phyloP scores from a whole-genome alignment of 2,329 filamentous ascomycete genomes.

The Penicillium paneum region DNA sequence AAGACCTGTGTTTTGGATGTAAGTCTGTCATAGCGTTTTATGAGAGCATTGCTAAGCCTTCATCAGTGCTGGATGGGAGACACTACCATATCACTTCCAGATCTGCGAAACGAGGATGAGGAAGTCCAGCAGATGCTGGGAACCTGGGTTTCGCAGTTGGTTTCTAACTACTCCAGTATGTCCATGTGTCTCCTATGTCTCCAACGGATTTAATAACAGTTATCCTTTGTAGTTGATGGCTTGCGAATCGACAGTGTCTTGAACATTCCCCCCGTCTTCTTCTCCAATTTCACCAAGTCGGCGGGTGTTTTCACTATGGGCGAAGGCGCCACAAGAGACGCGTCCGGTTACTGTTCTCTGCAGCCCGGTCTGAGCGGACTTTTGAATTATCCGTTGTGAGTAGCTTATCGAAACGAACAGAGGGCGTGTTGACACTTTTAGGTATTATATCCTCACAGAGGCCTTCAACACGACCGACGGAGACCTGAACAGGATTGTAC shows the following conservation, averaged over 20 bases:
- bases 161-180: constrained; percentile 42
- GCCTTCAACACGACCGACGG: constrained; percentile 35
- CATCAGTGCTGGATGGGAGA: constrained; percentile 50
- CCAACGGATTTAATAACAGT: background rate
- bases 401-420: background rate
- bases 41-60: constrained; percentile 1
- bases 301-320: constrained; percentile 47
- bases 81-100: constrained; percentile 45
- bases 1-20: constrained; percentile 10
- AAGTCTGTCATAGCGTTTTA: background rate
- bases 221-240: constrained; percentile 40
- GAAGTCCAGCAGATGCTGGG: constrained; percentile 42
- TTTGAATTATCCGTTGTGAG: constrained; percentile 45
- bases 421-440: constrained; percentile 4
- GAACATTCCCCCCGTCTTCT: constrained; percentile 46
- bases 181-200: background rate
- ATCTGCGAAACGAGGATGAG: constrained; percentile 46
- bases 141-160: constrained; percentile 41
- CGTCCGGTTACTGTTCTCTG: constrained; percentile 41
- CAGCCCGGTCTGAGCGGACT: constrained; percentile 44
- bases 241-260: constrained; percentile 52
- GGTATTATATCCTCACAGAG: constrained; percentile 37
- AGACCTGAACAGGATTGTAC: constrained; percentile 22
- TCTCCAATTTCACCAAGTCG: constrained; percentile 36
- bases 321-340: constrained; percentile 44